Evolutionary conservation across 805 yeast species (phyloP), one percentile per base, ranked within the genome.

Genomic region (Torulaspora maleeae): DNA sequence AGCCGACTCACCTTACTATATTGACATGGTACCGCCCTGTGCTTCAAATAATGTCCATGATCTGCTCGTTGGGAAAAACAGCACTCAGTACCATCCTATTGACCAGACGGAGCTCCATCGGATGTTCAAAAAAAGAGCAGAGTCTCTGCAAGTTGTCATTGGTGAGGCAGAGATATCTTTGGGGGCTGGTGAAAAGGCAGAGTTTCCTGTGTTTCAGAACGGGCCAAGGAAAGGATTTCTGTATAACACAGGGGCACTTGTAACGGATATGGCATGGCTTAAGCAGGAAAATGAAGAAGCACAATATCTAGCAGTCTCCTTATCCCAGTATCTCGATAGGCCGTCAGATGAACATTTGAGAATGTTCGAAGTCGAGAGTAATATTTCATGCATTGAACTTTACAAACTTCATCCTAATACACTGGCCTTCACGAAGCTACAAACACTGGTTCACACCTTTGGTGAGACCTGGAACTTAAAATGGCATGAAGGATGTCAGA

Each of bases 191-290:
- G 59, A 51, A 4, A 47, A 48, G 30, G 39, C 50, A 3, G 66
- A 62, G 22, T 58, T 64, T 36, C 69, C 69, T 1, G 45, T 54
- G 2, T 52, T 61, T 7, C 45, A 55, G 4, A 42, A 62, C 40
- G 61, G 59, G 2, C 43, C 56, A 5, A 63, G 76, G 24, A 61
- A 57, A 13, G 76, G 77, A 0, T 55, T 68, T 8, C 63, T 76
- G 2, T 39, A 75, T 13, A 77, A 78, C 52, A 65, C 72, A 0
- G 84, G 85, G 0, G 77, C 78, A 0, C 60, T 72, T 7, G 66
- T 80, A 0, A 74, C 83, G 0, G 74, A 78, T 16, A 55, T 75
- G 46, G 73, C 75, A 8, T 82, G 87, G 87, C 53, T 71, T 5
- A 70, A 67, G 1, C 60, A 59, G 6, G 58, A 64, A 3, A 50